Percentiles rank a stretch among this genome's conserved stretches.
These are phyloP conservation scores for Pseudofabraea citricarpa DNA, from an alignment of 2,329 filamentous ascomycete genomes.

Conservation along the genomic window DNA sequence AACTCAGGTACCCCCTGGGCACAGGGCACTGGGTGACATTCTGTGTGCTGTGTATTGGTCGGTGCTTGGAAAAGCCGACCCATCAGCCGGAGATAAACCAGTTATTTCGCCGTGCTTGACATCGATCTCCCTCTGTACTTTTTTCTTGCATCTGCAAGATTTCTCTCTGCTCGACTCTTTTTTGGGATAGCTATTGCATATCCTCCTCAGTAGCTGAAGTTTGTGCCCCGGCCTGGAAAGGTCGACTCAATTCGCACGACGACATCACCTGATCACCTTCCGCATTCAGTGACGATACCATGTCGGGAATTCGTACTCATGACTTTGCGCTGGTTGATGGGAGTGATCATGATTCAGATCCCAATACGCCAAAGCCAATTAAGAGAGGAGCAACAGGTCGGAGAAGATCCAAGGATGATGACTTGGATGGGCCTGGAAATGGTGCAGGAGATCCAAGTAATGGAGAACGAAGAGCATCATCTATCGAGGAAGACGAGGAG, in stretches of 20 bases:
- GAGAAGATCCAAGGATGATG: not conserved
- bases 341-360: not conserved
- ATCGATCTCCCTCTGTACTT: too few relatives aligned
- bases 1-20: too few relatives aligned
- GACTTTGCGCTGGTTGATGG: not conserved
- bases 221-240: not conserved
- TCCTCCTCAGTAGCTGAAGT: not conserved
- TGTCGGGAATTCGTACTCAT: not conserved
- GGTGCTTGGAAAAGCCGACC: too few relatives aligned
- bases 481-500: constrained; percentile 20
- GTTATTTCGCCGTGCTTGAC: too few relatives aligned
- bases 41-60: too few relatives aligned
- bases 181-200: too few relatives aligned
- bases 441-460: constrained; percentile 33
- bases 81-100: too few relatives aligned
- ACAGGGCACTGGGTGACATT: too few relatives aligned
- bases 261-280: not conserved
- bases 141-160: too few relatives aligned
- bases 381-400: not conserved
- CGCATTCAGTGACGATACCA: not conserved
- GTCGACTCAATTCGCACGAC: not conserved
- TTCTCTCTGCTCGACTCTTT: too few relatives aligned
- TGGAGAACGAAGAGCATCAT: constrained; percentile 4
- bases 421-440: too few relatives aligned
- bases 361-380: not conserved